Base-by-base conservation (phyloP, 495 filamentous ascomycete species). In the Cercophora scortea region DNA sequence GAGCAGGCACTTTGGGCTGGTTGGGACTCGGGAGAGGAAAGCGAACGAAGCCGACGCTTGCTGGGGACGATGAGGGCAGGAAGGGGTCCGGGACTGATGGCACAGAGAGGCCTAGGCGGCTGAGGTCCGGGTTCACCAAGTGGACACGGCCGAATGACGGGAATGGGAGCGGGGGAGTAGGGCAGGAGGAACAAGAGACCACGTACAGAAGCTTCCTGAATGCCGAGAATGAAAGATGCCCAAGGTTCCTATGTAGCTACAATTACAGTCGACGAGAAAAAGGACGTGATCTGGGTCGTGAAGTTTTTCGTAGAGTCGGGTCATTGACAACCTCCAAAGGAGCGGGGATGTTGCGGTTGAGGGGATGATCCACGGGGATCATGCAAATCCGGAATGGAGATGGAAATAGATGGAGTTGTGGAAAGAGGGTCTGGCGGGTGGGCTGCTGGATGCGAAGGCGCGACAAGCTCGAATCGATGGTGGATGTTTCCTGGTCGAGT, bases 171-270 rank as follows among this genome's bases (percentile, higher is more conserved):
- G 13, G 35, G 40, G 45, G 41, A 42, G 8, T 34, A 52, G 16
- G 16, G 41, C 13, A 38, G 32, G 15, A 45, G 2, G 10, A 4
- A n/a, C 16, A 33, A 35, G 19, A 34, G 33, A 13, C 10, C 39
- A 62, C 56, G 33, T 58, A 61, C 58, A 53, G 51, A 61, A 64
- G 55, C 44, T 49, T 57, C 54, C 49, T 45, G 51, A 57, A 61
- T 59, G 54, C 59, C 36, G 53, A 54, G 54, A 61, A 63, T 57
- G 42, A 44, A 44, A 17, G 16, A 44, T 25, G 25, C 25, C 25
- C 25, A 25, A 25, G 25, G 25, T 25, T 5, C 25, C 25, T 25
- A 25, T 25, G 25, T 25, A 25, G 58, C 41, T 63, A 63, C 55
- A 61, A 55, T 61, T 58, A 63, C 49, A 43, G 48, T 41, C 34